Conservation (phyloP, 2,329 filamentous ascomycete species). For the Penicillium sp. region DNA sequence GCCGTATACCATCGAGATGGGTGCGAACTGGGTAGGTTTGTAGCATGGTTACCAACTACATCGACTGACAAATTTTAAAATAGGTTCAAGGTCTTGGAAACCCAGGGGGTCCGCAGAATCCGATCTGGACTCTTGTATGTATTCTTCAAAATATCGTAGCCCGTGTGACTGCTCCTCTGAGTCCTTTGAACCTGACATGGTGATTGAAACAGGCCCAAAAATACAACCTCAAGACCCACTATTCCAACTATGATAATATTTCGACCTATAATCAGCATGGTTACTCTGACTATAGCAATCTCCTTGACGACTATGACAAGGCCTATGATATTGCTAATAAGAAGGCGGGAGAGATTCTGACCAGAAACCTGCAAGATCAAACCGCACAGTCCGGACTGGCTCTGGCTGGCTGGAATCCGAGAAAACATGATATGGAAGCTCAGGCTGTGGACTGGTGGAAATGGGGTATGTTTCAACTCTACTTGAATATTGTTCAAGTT, state of each 20-base stretch:
- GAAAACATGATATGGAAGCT: constrained; percentile 26
- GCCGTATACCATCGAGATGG: constrained; percentile 24
- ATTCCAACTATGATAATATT: constrained; percentile 63
- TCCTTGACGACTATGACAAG: constrained; percentile 57
- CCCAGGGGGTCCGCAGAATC: constrained; percentile 45
- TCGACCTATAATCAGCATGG: constrained; percentile 65
- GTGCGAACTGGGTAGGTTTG: constrained; percentile 25
- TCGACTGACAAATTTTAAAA: neutral
- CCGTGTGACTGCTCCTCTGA: neutral
- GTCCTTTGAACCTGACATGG: constrained; percentile 35
- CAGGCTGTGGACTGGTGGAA: constrained; percentile 67
- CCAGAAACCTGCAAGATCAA: constrained; percentile 64
- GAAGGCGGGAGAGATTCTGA: constrained; percentile 61
- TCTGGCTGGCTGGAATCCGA: constrained; percentile 65
- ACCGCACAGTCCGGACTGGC: constrained; percentile 62
- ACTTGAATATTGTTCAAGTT: neutral
- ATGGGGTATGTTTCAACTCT: constrained; percentile 37
- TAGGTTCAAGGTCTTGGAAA: constrained; percentile 26
- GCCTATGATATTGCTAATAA: constrained; percentile 53
- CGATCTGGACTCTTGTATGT: constrained; percentile 58
- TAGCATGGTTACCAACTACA: too few species aligned
- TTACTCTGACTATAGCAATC: constrained; percentile 53
- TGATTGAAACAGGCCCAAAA: constrained; percentile 35
- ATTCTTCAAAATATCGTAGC: neutral
- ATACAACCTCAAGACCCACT: constrained; percentile 54